Evolutionary conservation across 352 stramenopile genomes (phyloP), one percentile per base, ranked within the genome.

Genomic region (Lagenidium giganteum): DNA sequence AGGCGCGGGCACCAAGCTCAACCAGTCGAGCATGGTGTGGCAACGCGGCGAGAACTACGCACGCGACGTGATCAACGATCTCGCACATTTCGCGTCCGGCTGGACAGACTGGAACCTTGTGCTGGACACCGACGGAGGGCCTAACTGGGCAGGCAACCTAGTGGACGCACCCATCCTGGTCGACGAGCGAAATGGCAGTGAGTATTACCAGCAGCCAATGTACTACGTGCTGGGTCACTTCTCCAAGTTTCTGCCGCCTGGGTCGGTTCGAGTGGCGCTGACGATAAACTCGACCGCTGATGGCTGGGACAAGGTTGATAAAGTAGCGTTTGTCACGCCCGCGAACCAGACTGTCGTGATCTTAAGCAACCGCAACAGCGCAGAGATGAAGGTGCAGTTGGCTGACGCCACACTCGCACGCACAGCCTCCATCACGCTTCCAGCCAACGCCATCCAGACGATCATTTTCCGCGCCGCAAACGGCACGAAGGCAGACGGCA

Each of bases 101-200:
- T 95, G 83, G 80, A 83, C 75, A 20, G 76, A 94, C 57, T 94
- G 83, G 83, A 95, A 95, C 45, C 22, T 95, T 8, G 51, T 81
- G 5, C 64, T 95, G 14, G 61, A 77, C 47, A 71, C 57, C 12
- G 39, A 26, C 0, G 69, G 69, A 3, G 83, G 83, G 3, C 83
- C 82, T 3, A 95, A 92, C 49, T 87, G 86, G 70, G 64, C 70
- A 1, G 36, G 56, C 29, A 89, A 89, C 61, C 59, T 63, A 18
- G 74, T 84, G 9, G 78, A 90, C 41, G 58, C 73, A 12, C 65
- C 72, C 4, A 74, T 86, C 29, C 37, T 86, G 8, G 57, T 78
- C n/a, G 61, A 76, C 20, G 62, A 70, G 39, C 21, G 45, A 5
- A 63, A 30, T 22, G 54, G 58, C 37, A 23, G 35, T 8, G 51